A percentile compares a stretch with the other conserved stretches of the same genome.
phyloP scores from a whole-genome alignment of 495 filamentous ascomycete species.

The Aspergillus cavernicola region DNA sequence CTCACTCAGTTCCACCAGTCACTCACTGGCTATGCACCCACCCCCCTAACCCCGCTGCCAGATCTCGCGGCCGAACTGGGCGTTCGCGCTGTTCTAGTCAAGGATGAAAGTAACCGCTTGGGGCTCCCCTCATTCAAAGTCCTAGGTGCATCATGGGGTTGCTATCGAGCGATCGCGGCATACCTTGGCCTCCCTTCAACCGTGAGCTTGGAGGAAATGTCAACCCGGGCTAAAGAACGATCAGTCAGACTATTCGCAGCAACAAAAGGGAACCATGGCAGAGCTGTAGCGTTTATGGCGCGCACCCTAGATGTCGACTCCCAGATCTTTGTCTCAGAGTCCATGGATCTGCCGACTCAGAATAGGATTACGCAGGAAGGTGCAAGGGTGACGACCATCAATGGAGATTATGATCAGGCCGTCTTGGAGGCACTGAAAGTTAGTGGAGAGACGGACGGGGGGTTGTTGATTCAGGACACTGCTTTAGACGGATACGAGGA shows the following conservation, averaged over 20 bases:
- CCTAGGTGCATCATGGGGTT: conserved; percentile 71
- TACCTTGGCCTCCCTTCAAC: conserved; percentile 36
- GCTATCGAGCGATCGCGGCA: conserved; percentile 50
- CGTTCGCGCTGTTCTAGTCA: conserved; percentile 51
- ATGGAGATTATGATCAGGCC: conserved; percentile 59
- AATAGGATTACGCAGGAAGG: conserved; percentile 55
- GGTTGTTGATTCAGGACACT: conserved; percentile 62
- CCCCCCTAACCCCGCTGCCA: conserved; percentile 49
- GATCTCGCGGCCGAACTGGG: conserved; percentile 53
- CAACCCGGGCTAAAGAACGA: conserved; percentile 26
- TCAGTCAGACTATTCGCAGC: conserved; percentile 46
- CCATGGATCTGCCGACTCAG: conserved; percentile 50
- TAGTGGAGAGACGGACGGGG: conserved; percentile 24
- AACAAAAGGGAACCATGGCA: conserved; percentile 71
- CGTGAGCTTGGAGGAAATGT: conserved; percentile 36
- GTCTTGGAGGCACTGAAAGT: conserved; percentile 42
- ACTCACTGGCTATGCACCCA: conserved; percentile 47
- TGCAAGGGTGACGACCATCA: conserved; percentile 45
- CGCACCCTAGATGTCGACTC: conserved; percentile 46
- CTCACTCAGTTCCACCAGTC: conserved; percentile 44
- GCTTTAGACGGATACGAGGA: conserved; percentile 59
- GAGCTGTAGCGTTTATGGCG: conserved; percentile 64
- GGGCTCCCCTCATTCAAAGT: conserved; percentile 74
- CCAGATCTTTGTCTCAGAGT: conserved; percentile 53
- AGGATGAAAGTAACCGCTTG: conserved; percentile 56